phyloP scores from a whole-genome alignment of 371 early-diverging fungal species.

The Mortierella sp. region DNA sequence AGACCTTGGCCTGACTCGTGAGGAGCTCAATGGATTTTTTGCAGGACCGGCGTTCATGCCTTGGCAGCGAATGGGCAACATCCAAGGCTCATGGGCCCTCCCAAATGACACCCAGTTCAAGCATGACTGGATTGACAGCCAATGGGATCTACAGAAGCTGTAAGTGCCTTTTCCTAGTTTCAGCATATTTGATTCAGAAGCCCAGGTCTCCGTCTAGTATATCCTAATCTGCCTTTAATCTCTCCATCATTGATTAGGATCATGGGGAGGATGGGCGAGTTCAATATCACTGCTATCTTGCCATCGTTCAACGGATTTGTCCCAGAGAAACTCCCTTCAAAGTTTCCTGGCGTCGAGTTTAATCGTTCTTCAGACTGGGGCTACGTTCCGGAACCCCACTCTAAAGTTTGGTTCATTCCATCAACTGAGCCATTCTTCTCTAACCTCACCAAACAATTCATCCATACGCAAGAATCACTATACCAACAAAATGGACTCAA shows the following conservation, averaged over 20 bases:
- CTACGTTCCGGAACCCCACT: slow-evolving; percentile 4
- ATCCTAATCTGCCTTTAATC: not conserved
- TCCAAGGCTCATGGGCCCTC: slow-evolving; percentile 40
- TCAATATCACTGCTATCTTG: slow-evolving; percentile 43
- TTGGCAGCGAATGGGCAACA: slow-evolving; percentile 54
- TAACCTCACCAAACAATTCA: slow-evolving; percentile 23
- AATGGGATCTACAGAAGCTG: slow-evolving; percentile 46
- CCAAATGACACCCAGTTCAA: slow-evolving; percentile 24
- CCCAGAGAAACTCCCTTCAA: slow-evolving; percentile 12
- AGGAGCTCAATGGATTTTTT: slow-evolving; percentile 33
- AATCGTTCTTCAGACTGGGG: slow-evolving; percentile 29
- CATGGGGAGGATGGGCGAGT: slow-evolving; percentile 36
- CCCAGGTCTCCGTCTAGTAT: not conserved
- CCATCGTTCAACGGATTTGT: slow-evolving; percentile 52
- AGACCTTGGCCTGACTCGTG: slow-evolving; percentile 21
- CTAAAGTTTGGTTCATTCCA: slow-evolving; percentile 17
- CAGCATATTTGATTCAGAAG: not conserved
- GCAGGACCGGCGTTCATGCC: slow-evolving; percentile 40
- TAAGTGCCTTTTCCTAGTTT: slow-evolving; percentile 11
- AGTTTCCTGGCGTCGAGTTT: slow-evolving; percentile 21
- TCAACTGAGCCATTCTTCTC: slow-evolving; percentile 35
- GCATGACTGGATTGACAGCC: slow-evolving; percentile 43
- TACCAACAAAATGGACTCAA: slow-evolving; percentile 19
- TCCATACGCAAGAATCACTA: slow-evolving; percentile 24
- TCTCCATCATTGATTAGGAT: slow-evolving; percentile 12